These are phyloP conservation scores for Protomyces arabidopsidicola DNA, from an alignment of 1,139 yeast species.

Conservation along the genomic window DNA sequence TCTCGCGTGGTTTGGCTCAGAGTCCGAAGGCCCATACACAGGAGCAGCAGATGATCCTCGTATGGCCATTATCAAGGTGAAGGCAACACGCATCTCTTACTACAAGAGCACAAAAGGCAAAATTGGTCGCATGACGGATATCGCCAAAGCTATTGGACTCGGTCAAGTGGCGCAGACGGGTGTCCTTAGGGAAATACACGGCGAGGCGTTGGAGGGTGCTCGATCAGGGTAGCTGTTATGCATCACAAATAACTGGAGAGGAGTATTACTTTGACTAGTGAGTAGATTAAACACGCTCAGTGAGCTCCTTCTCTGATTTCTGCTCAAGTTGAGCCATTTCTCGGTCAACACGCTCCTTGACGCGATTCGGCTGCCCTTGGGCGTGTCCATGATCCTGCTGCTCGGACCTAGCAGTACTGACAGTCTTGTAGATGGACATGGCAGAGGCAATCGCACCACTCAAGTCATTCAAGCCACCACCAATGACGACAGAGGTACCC, in stretches of 20 bases:
- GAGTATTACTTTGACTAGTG: too few relatives aligned
- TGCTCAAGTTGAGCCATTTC: constrained; percentile 1
- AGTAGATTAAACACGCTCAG: not conserved
- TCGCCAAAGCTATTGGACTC: constrained; percentile 12
- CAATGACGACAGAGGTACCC: constrained; percentile 66
- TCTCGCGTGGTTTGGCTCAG: constrained; percentile 22
- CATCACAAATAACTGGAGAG: too few relatives aligned
- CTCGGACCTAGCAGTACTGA: not conserved
- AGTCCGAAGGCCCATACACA: constrained; percentile 17
- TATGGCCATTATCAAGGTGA: constrained; percentile 11
- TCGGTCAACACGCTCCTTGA: constrained; percentile 6
- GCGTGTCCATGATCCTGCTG: not conserved
- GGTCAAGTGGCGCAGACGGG: constrained; percentile 26
- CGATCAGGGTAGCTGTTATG: not conserved
- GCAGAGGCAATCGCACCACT: constrained; percentile 75
- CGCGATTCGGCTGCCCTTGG: not conserved
- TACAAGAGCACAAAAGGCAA: constrained; percentile 22
- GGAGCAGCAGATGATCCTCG: constrained; percentile 24
- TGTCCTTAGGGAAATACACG: constrained; percentile 11
- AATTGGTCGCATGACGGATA: constrained; percentile 18
- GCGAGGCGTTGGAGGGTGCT: constrained; percentile 24
- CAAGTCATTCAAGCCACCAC: constrained; percentile 62
- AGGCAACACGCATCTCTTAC: constrained; percentile 16
- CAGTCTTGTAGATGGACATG: constrained; percentile 57
- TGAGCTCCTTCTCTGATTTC: not conserved